A percentile compares a stretch with the other conserved stretches of the same genome.
These are phyloP conservation scores for Kurtzmaniella cleridarum DNA, from an alignment of 805 yeast genomes.

Conservation along the genomic window DNA sequence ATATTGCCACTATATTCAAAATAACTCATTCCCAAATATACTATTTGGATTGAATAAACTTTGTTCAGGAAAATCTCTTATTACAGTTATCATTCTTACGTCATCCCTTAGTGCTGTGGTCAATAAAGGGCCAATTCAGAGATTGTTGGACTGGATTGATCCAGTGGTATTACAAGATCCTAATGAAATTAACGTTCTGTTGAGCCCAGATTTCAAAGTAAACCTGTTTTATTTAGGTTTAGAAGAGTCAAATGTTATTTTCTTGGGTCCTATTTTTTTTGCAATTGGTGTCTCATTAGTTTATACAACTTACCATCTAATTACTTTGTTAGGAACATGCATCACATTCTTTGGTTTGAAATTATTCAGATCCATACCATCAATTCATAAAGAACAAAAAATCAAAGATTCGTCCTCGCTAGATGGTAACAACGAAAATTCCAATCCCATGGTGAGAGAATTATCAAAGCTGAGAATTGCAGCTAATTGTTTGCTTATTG, in stretches of 20 bases:
- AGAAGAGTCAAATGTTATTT: conserved; percentile 49
- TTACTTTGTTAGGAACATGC: conserved; percentile 6
- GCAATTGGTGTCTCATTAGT: conserved; percentile 42
- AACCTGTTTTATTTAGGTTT: conserved; percentile 68
- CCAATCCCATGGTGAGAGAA: too few relatives aligned
- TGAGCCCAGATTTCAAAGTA: conserved; percentile 25
- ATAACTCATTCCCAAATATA: conserved; percentile 25
- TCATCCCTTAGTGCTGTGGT: conserved; percentile 32
- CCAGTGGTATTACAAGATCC: conserved; percentile 49
- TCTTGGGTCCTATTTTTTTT: conserved; percentile 55
- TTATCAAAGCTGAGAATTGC: conserved; percentile 16
- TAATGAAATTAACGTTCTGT: conserved; percentile 36
- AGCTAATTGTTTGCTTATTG: conserved; percentile 30
- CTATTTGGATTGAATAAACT: conserved; percentile 36
- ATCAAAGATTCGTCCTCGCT: too few relatives aligned
- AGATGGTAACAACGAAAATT: too few relatives aligned
- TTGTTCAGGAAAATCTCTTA: conserved; percentile 21
- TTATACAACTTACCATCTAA: conserved; percentile 23
- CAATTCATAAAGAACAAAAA: too few relatives aligned
- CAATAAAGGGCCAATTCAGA: conserved; percentile 28
- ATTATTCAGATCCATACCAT: background rate
- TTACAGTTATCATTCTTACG: conserved; percentile 13
- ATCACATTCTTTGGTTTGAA: background rate
- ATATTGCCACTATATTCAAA: conserved; percentile 33
- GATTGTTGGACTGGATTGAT: conserved; percentile 40